phyloP scores from a whole-genome alignment of 352 stramenopile species.

The Pythium phragmitis region DNA sequence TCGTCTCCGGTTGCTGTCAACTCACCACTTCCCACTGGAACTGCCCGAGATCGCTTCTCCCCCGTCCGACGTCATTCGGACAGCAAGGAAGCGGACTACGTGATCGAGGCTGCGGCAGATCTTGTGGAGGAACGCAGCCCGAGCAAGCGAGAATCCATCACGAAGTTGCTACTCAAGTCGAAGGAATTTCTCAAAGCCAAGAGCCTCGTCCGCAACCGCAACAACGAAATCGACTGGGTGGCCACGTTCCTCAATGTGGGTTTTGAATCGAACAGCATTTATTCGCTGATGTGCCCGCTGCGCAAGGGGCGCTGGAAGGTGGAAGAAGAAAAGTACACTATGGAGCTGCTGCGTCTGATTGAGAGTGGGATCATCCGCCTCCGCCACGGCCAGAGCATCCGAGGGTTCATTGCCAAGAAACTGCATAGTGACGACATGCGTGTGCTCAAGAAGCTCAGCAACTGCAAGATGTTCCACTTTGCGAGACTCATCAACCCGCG shows the following conservation, averaged over 20 bases:
- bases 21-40: constrained; percentile 12
- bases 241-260: constrained; percentile 72
- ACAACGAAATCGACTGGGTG: constrained; percentile 81
- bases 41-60: constrained; percentile 8
- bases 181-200: constrained; percentile 64
- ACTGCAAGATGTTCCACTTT: constrained; percentile 82
- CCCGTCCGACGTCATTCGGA: constrained; percentile 16
- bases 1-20: neutral
- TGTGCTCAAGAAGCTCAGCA: constrained; percentile 83
- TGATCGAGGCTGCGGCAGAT: constrained; percentile 31
- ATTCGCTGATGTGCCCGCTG: constrained; percentile 69
- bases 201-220: constrained; percentile 62
- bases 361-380: constrained; percentile 62
- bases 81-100: constrained; percentile 15
- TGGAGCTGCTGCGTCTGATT: constrained; percentile 64
- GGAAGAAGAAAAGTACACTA: constrained; percentile 73
- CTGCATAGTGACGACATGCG: constrained; percentile 83
- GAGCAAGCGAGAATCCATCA: constrained; percentile 42
- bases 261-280: constrained; percentile 73
- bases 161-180: constrained; percentile 59
- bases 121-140: constrained; percentile 31
- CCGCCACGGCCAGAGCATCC: constrained; percentile 64
- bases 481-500: constrained; percentile 56
- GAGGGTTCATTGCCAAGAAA: constrained; percentile 70
- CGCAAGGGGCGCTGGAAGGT: constrained; percentile 74